Evolutionary conservation across 176 grass and related monocot species (phyloP).

Genomic region (Ensete glaucum): DNA sequence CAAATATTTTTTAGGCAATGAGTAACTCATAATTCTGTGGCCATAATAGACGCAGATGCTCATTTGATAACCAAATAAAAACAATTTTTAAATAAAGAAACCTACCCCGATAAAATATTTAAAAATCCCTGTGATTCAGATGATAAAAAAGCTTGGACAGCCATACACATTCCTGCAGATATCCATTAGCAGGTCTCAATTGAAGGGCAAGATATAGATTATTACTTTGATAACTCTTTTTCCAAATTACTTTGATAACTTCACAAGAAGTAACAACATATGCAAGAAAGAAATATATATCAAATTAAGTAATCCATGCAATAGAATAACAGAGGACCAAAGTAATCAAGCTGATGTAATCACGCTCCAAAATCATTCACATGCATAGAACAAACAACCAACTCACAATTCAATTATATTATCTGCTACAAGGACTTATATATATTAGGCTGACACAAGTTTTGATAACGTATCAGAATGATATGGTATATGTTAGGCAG

Average conservation of each 20-base stretch:
- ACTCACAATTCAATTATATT: too few relatives aligned
- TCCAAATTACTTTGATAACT: background rate
- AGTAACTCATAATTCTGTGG: background rate
- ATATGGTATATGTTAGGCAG: too few relatives aligned
- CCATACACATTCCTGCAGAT: conserved; percentile 80
- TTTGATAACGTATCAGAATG: too few relatives aligned
- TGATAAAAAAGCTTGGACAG: conserved; percentile 74
- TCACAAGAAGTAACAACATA: background rate
- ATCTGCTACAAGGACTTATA: too few relatives aligned
- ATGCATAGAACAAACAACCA: too few relatives aligned
- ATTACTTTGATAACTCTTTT: background rate
- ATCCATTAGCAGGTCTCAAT: conserved; percentile 18
- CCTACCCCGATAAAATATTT: conserved; percentile 84
- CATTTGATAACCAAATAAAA: background rate
- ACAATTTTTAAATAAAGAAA: conserved; percentile 9
- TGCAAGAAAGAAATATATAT: background rate
- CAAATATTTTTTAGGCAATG: background rate
- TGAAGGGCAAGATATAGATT: background rate
- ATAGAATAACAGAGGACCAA: background rate
- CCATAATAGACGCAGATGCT: background rate
- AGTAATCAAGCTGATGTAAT: too few relatives aligned
- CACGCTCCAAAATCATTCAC: too few relatives aligned
- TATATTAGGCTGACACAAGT: too few relatives aligned
- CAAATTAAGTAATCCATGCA: background rate
- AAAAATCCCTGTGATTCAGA: conserved; percentile 41